These are phyloP conservation scores for Cryptosporidium ubiquitum DNA, from an alignment of 169 alveolate genomes.

Conservation along the genomic window DNA sequence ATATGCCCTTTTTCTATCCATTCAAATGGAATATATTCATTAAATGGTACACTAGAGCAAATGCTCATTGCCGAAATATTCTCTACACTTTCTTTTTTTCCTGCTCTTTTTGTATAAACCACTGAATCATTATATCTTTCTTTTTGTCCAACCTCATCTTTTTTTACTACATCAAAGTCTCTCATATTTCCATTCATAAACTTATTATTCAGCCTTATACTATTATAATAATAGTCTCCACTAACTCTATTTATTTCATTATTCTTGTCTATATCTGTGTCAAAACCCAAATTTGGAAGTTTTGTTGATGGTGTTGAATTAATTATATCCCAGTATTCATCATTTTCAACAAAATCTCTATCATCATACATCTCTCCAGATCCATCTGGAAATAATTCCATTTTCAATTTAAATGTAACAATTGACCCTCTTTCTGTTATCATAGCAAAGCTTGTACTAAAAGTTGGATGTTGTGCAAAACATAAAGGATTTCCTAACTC, in stretches of 20 bases:
- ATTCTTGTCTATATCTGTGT: not conserved
- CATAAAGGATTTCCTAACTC: conserved; percentile 46
- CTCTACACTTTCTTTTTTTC: not conserved
- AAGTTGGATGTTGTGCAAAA: conserved; percentile 62
- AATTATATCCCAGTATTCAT: conserved; percentile 55
- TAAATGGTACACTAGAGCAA: conserved; percentile 35
- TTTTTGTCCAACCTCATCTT: not conserved
- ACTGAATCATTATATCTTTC: not conserved
- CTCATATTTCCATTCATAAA: not conserved
- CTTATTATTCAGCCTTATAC: not conserved
- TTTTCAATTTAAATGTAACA: conserved; percentile 1
- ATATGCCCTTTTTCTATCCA: conserved; percentile 42
- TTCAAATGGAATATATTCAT: conserved; percentile 61
- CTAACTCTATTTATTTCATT: not conserved
- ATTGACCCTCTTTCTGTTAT: conserved; percentile 48
- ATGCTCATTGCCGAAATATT: conserved; percentile 24
- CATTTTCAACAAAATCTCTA: not conserved
- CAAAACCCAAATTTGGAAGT: conserved; percentile 63
- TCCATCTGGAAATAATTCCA: conserved; percentile 16
- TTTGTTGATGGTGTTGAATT: conserved; percentile 66
- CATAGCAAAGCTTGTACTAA: conserved; percentile 36
- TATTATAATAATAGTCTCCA: not conserved
- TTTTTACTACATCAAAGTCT: not conserved
- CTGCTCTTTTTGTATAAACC: not conserved
- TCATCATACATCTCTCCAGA: not conserved